Conservation (phyloP, 139 green algal species). For the Picochlorum sp. region DNA sequence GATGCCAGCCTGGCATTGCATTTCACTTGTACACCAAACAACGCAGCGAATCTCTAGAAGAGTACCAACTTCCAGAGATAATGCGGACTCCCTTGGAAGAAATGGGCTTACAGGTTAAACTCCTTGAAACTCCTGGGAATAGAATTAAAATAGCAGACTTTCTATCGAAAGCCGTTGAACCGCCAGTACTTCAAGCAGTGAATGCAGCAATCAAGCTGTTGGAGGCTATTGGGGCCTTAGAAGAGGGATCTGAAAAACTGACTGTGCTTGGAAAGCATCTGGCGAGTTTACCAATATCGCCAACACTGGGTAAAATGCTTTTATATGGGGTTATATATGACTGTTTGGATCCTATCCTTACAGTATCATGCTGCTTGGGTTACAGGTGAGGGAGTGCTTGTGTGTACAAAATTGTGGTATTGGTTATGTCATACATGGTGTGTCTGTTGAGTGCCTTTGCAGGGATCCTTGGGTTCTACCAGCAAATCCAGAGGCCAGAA, state of each 20-base stretch:
- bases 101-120: constrained; percentile 55
- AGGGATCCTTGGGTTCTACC: constrained; percentile 58
- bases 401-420: no score
- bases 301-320: constrained; percentile 73
- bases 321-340: constrained; percentile 60
- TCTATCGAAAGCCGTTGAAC: constrained; percentile 47
- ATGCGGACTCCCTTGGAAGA: constrained; percentile 47
- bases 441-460: no score
- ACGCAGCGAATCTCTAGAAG: constrained; percentile 29
- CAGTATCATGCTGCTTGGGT: constrained; percentile 56
- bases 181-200: constrained; percentile 34
- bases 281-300: constrained; percentile 63
- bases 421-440: constrained; percentile 10
- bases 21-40: constrained; percentile 70
- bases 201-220: constrained; percentile 33
- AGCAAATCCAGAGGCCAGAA: constrained; percentile 18
- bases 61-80: constrained; percentile 50
- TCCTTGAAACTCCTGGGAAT: constrained; percentile 23
- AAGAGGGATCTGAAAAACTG: constrained; percentile 31
- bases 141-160: constrained; percentile 27
- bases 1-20: constrained; percentile 57
- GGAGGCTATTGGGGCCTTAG: constrained; percentile 39
- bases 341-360: constrained; percentile 69
- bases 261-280: constrained; percentile 73
- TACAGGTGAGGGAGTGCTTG: no score